Base-by-base conservation (phyloP, 371 early-diverging fungal species). In the Lichtheimia ramosa region DNA sequence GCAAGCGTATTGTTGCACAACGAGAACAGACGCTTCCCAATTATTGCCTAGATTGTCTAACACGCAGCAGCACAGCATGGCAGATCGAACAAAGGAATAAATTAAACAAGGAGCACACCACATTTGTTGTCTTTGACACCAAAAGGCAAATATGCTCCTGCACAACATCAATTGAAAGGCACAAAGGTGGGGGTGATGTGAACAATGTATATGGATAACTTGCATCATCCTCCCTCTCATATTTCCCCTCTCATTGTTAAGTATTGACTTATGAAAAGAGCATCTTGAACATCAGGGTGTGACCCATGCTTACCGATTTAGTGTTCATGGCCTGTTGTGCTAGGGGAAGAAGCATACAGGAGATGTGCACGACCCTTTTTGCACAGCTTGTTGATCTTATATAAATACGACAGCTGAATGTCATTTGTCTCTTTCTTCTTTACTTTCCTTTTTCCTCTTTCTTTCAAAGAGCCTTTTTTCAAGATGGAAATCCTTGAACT, bases 401-500 rank as follows among this genome's bases (percentile, higher is more conserved):
- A 58, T 58, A 58, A 56, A 56, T 56, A 58, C 58, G 48, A 48
- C 14, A 34, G 21, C 49, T 48, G 23, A 58, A 40, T 48, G 48
- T 28, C 50, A 46, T 24, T 59, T 27, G 25, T 34, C 23, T 3
- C 40, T 48, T 24, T 16, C 8, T 25, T 14, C 41, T 57, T 49
- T n/a, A n/a, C 18, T 53, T 59, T 59, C 23, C 43, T 59, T 59
- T 53, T 41, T 39, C n/a, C 27, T 51, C 43, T 50, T 39, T 24
- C 24, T 54, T 54, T 39, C 43, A 15, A 27, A 16, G 20, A 50
- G 41, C 51, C 42, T 56, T 27, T 13, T 15, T 23, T 14, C 42
- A 5, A n/a, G n/a, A 66, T 66, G 67, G 62, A 66, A 41, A 55
- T 62, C 28, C 48, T 66, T 39, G 67, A 66, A 59, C 59, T 66